Evolutionary conservation across 2,329 filamentous ascomycete species (phyloP).

Genomic region (Colletotrichum spaethianum): DNA sequence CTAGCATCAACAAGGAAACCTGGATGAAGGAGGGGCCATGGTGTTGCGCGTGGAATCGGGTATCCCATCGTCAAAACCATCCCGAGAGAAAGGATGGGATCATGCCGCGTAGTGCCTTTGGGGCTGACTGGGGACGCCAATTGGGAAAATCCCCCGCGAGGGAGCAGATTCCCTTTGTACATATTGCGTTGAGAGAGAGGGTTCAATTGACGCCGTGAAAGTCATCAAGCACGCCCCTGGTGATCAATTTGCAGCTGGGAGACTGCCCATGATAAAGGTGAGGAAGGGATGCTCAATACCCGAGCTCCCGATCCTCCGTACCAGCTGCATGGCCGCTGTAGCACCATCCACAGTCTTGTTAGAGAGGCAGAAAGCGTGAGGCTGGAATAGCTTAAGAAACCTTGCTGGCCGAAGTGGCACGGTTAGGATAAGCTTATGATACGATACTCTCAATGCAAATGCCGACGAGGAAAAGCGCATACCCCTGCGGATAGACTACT

Average conservation of each 20-base stretch:
- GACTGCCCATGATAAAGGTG: not conserved
- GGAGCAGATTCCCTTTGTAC: constrained; percentile 23
- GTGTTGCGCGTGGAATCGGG: not conserved
- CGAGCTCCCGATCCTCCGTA: not conserved
- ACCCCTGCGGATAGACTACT: not conserved
- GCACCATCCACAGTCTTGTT: not conserved
- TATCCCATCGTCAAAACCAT: not conserved
- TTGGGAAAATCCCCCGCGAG: not conserved
- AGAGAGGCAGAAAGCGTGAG: not conserved
- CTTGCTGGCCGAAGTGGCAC: not conserved
- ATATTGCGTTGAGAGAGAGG: constrained; percentile 25
- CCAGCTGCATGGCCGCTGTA: too few relatives aligned
- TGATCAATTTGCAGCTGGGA: not conserved
- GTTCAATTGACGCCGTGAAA: constrained; percentile 38
- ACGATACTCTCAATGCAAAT: not conserved
- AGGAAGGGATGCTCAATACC: not conserved
- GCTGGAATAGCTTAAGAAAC: not conserved
- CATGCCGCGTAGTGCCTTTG: not conserved
- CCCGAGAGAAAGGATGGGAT: not conserved
- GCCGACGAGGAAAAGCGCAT: not conserved
- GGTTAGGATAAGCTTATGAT: not conserved
- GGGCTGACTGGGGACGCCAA: not conserved
- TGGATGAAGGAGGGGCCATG: not conserved
- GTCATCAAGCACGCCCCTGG: not conserved
- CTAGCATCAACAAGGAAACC: not conserved